Base-by-base conservation (phyloP, 768 basidiomycete genomes). In the Tylopilus plumbeoviolaceoides region DNA sequence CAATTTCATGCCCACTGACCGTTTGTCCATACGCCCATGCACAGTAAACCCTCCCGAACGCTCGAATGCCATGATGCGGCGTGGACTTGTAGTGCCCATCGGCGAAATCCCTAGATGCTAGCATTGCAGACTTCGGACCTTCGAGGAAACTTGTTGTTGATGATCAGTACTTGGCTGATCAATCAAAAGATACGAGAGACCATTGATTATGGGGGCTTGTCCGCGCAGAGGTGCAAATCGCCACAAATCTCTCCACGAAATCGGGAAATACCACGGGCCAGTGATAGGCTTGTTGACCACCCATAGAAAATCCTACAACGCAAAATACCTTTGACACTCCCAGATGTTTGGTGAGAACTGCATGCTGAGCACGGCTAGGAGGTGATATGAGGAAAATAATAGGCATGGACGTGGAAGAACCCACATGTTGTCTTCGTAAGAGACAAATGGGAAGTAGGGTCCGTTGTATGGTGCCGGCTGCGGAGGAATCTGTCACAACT, bases 221-320 rank as follows among this genome's bases (percentile, higher is more conserved):
- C 30, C 78, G 71, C 15, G 79, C 82, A 14, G 80, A 82, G 41
- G 78, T 77, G 58, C 82, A 82, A 54, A 83, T 73, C 27, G 61
- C 52, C 17, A 44, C 54, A 45, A 60, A 77, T 75, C 69, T 74
- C 54, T 81, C 75, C 23, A 83, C 76, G 30, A 75, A 76, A 47
- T 83, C 80, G 3, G 82, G 80, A 55, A 77, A 81, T 57, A 82
- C 67, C n/a, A 78, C 75, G 1, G 80, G 67, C 82, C 79, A 83
- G 56, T 83, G 73, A 59, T 81, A 82, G 0, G 80, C 75, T 76
- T 81, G 50, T 44, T 82, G 82, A 3, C 75, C 82, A 48, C 81
- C 80, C 82, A 83, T 84, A 4, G 80, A 81, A 56, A 82, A 81
- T 3, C 81, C 81, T 20, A 81, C 68, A 10, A 54, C 46, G 40